phyloP scores from a whole-genome alignment of 768 basidiomycete genomes.

The Termitomyces sp. region DNA sequence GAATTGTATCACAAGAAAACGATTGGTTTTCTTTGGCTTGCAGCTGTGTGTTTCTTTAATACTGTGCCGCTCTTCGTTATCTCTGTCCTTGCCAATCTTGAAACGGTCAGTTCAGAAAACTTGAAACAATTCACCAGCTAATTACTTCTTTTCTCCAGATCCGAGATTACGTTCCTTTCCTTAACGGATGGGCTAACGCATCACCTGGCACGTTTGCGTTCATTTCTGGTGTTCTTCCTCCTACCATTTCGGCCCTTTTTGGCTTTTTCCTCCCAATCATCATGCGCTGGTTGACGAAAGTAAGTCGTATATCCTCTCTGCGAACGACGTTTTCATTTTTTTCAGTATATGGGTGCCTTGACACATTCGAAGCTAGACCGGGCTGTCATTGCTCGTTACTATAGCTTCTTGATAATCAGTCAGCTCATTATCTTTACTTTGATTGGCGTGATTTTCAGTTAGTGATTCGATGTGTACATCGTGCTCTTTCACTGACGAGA shows the following conservation, averaged over 20 bases:
- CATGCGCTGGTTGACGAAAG: conserved; percentile 86
- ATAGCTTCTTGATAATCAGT: conserved; percentile 88
- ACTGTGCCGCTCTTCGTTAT: conserved; percentile 90
- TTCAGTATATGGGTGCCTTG: conserved; percentile 55
- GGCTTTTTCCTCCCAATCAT: conserved; percentile 88
- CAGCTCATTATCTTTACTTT: conserved; percentile 94
- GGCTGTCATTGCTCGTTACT: conserved; percentile 90
- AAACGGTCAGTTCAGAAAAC: conserved; percentile 47
- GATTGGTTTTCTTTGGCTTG: conserved; percentile 77
- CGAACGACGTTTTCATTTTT: conserved; percentile 40
- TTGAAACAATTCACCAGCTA: background rate
- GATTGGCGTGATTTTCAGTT: conserved; percentile 87
- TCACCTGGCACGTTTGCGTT: conserved; percentile 73
- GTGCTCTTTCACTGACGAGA: background rate
- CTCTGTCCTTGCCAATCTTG: conserved; percentile 88
- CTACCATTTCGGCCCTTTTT: conserved; percentile 83
- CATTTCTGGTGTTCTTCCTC: conserved; percentile 90
- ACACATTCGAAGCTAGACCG: conserved; percentile 84
- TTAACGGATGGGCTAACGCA: conserved; percentile 62
- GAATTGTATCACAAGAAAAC: conserved; percentile 64
- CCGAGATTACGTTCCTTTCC: conserved; percentile 67
- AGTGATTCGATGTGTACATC: conserved; percentile 33
- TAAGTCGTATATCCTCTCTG: conserved; percentile 50
- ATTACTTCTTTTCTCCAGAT: conserved; percentile 35
- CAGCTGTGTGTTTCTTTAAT: conserved; percentile 87